These are phyloP conservation scores for Linnemannia hyalina DNA, from an alignment of 192 early-diverging fungal species.

Conservation along the genomic window DNA sequence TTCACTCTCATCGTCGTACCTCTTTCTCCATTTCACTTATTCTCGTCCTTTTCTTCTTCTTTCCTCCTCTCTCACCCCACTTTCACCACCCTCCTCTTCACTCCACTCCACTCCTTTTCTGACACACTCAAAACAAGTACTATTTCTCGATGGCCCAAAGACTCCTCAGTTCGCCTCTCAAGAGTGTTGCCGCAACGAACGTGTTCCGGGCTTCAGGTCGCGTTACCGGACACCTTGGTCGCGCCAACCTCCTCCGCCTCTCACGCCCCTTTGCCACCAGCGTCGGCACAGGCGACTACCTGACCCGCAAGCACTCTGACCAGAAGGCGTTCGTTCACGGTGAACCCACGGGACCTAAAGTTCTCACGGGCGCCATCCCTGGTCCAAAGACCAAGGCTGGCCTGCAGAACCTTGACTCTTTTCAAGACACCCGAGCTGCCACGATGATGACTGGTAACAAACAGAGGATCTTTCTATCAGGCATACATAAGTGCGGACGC, in stretches of 20 bases:
- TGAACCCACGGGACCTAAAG: constrained; percentile 70
- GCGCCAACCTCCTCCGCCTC: not conserved
- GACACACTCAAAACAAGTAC: not conserved
- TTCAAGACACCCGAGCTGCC: constrained; percentile 78
- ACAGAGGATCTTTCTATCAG: not conserved
- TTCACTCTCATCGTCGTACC: not conserved
- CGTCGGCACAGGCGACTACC: not conserved
- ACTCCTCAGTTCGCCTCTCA: constrained; percentile 7
- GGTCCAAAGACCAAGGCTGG: constrained; percentile 70
- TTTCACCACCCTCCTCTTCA: not conserved
- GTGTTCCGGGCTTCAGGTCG: not conserved
- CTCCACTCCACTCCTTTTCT: not conserved
- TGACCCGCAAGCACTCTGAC: constrained; percentile 28
- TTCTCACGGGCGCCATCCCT: constrained; percentile 66
- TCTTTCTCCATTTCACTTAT: not conserved
- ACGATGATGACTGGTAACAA: constrained; percentile 64
- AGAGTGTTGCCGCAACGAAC: not conserved
- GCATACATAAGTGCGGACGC: not conserved
- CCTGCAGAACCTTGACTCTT: constrained; percentile 60
- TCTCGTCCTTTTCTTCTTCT: not conserved
- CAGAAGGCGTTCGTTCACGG: constrained; percentile 48
- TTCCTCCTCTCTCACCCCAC: not conserved
- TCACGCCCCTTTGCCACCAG: constrained; percentile 23
- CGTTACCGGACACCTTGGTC: constrained; percentile 1
- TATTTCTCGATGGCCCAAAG: not conserved